phyloP scores from a whole-genome alignment of 371 early-diverging fungal species.

The Mucor racemosus region DNA sequence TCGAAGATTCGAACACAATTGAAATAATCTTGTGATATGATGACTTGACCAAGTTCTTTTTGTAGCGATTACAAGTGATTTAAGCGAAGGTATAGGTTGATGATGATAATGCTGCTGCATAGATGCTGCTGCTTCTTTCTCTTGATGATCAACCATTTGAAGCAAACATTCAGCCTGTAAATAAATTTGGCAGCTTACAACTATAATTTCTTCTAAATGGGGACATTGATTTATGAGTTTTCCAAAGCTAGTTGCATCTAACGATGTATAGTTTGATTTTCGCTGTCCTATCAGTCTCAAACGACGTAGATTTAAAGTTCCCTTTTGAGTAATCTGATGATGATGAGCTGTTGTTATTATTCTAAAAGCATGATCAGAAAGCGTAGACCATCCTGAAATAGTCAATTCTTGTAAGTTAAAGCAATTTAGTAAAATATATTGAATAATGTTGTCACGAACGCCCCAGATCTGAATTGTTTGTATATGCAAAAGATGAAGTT shows the following conservation, averaged over 20 bases:
- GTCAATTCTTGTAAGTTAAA: constrained; percentile 28
- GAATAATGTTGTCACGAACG: constrained; percentile 44
- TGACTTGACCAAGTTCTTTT: constrained; percentile 42
- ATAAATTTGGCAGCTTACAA: constrained; percentile 39
- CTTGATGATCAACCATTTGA: constrained; percentile 18
- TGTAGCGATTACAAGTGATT: constrained; percentile 33
- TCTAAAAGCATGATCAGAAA: constrained; percentile 43
- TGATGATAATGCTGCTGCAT: neutral
- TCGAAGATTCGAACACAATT: constrained; percentile 30
- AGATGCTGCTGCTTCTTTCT: neutral
- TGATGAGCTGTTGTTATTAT: neutral
- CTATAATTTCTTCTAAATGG: constrained; percentile 31
- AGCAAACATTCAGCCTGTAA: constrained; percentile 42
- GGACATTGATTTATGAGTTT: constrained; percentile 34
- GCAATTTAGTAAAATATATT: constrained; percentile 35
- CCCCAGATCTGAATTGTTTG: constrained; percentile 37
- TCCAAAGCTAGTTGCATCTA: constrained; percentile 36
- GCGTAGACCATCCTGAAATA: constrained; percentile 39
- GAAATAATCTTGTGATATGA: constrained; percentile 34
- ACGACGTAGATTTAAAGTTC: constrained; percentile 14
- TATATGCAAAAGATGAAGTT: constrained; percentile 32
- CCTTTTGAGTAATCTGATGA: too few relatives aligned
- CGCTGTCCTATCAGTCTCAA: constrained; percentile 35
- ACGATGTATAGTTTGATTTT: constrained; percentile 35
- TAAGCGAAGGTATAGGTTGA: constrained; percentile 15